Evolutionary conservation across 495 filamentous ascomycete species (phyloP).

Genomic region (Hypoxylon perforatum): DNA sequence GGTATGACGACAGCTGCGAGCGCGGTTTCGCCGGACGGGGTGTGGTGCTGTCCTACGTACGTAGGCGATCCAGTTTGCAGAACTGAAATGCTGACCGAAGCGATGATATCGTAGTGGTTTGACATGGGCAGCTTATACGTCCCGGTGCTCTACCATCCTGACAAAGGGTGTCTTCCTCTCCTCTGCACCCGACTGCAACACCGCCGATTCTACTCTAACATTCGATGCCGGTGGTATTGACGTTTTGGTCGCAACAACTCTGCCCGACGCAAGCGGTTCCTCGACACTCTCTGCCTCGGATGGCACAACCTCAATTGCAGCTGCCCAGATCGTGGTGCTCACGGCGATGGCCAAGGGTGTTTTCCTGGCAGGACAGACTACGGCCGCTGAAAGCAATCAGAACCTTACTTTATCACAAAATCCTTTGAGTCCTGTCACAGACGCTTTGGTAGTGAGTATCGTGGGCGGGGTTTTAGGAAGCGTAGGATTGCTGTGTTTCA

Average conservation of each 20-base stretch:
- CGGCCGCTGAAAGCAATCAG: background rate
- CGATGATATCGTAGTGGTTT: background rate
- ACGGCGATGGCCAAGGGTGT: conserved; percentile 2
- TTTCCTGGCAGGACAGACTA: background rate
- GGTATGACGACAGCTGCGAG: conserved; percentile 14
- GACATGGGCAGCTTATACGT: background rate
- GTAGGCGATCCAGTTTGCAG: background rate
- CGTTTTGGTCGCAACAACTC: background rate
- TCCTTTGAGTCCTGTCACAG: background rate
- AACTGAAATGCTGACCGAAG: background rate
- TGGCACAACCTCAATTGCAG: background rate
- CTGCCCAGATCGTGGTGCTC: background rate
- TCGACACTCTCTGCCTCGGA: too few species aligned
- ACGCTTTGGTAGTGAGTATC: background rate
- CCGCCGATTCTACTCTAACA: background rate
- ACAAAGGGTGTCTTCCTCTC: conserved; percentile 3
- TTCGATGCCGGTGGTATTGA: background rate
- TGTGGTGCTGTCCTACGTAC: conserved; percentile 14
- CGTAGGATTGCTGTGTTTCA: background rate
- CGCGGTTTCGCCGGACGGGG: conserved; percentile 2
- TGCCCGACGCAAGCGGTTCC: background rate
- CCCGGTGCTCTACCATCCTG: conserved; percentile 8
- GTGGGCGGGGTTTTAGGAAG: background rate
- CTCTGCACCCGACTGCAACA: background rate
- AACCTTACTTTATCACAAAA: background rate